Evolutionary conservation across 176 grass and related monocot genomes (phyloP), one percentile per base, ranked within the genome.

Genomic region (Rhynchospora pubera): DNA sequence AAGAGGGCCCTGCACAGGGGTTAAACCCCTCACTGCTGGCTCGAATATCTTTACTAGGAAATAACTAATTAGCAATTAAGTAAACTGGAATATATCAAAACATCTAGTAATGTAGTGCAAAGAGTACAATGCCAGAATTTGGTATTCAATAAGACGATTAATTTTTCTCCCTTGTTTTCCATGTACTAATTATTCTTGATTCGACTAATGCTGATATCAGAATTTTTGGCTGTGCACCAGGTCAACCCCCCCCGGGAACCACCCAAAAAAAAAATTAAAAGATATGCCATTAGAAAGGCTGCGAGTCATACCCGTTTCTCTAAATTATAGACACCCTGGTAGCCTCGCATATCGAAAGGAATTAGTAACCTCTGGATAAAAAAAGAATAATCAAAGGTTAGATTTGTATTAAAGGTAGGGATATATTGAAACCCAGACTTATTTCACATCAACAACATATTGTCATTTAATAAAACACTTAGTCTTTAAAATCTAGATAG

Each of bases 331-430:
- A 94, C 94, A 30, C 91, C 82, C 77, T 94, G 94, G 63, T 86
- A 87, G 42, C 94, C 94, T 5, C 89, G 88, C 94, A 97, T 97
- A 80, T 94, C 94, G 32, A 97, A 97, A 14, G 94, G 94, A 79
- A 94, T 85, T 15, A 93, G 83, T 67, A 97, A 23, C 56, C 68
- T 93, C 94, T 97, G 85, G 80, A 89, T 39, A 39, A 5, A 47
- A 81, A 59, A 50, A 5, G n/a, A 32, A 71, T 19, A n/a, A 64
- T 6, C 5, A 23, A 44, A 53, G 10, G 5, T 65, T 45, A 71
- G 22, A 16, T 24, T 4, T n/a, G 30, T 43, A 30, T 2, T 39
- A 39, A 39, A 39, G 34, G 34, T 39, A 39, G 34, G 34, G 34
- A 28, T 39, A 39, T 39, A 39, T 39, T 39, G 4, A 39, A 1